These are phyloP conservation scores for Omphalea diandra DNA, from an alignment of 441 rosid genomes.

Conservation along the genomic window DNA sequence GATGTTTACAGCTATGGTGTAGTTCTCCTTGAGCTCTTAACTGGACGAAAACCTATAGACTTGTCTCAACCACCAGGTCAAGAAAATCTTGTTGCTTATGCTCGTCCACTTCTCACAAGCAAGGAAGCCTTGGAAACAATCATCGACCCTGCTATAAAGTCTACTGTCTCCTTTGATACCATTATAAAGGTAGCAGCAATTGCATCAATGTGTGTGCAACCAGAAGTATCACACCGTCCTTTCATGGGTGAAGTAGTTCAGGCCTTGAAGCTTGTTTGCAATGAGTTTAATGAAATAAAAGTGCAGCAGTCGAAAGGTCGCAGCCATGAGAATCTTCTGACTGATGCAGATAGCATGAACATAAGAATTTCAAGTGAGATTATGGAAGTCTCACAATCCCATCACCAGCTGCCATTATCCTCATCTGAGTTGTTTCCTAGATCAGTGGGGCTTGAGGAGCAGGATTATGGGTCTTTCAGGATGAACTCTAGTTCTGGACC, in stretches of 20 bases:
- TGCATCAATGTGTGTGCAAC: constrained; percentile 84
- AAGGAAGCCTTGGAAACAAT: constrained; percentile 49
- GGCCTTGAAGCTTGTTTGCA: constrained; percentile 66
- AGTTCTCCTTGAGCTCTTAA: constrained; percentile 77
- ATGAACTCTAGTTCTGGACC: constrained; percentile 55
- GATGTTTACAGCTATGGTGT: constrained; percentile 87
- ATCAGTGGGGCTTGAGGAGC: constrained; percentile 31
- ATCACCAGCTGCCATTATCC: constrained; percentile 29
- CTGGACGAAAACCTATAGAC: constrained; percentile 75
- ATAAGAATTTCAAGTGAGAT: constrained; percentile 30
- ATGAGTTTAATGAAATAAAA: constrained; percentile 48
- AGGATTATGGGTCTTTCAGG: constrained; percentile 39
- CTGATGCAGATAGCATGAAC: constrained; percentile 29
- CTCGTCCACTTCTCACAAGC: constrained; percentile 63
- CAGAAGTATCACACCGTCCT: constrained; percentile 73
- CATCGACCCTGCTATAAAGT: constrained; percentile 42
- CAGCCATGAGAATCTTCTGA: constrained; percentile 34
- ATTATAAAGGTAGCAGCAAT: constrained; percentile 65
- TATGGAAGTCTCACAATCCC: constrained; percentile 25
- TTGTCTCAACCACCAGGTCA: constrained; percentile 65
- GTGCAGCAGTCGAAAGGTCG: constrained; percentile 34
- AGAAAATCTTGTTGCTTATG: constrained; percentile 67
- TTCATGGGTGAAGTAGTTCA: constrained; percentile 90
- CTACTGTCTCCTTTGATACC: constrained; percentile 46
- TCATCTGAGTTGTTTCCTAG: constrained; percentile 36